Base-by-base conservation (phyloP, 495 filamentous ascomycete species). In the Endocarpon pusillum region DNA sequence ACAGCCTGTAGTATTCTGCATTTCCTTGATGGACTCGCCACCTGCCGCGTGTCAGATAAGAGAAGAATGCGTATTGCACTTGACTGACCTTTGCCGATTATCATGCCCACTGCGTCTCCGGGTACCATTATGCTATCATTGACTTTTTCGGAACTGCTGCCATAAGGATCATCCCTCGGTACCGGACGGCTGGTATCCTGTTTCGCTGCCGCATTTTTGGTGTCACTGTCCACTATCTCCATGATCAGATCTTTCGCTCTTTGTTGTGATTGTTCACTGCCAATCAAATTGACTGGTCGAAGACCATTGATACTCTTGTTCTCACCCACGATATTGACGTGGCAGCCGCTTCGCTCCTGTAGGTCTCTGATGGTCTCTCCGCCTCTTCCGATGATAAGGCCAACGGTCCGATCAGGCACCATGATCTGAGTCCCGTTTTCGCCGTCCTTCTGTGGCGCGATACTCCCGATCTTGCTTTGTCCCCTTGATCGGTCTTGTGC, bases 241-340 rank as follows among this genome's bases (percentile, higher is more conserved):
- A 84, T 66, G 33, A 89, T 89, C 15, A 85, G 54, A 28, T 82
- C 71, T 48, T 82, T 82, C 7, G 81, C 81, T 29, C 66, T 57
- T 3, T 64, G 64, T 16, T 79, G 69, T 18, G 81, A 71, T 29
- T 67, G 61, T 16, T 66, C 61, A 8, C 67, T 67, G 20, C 81
- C 81, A 39, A 89, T 86, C 16, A 89, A 66, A 44, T 89, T 87
- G 30, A 89, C 78, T 20, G 81, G 81, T 7, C 81, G 71, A 24
- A 86, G 62, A 16, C 81, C 81, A 43, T 85, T 82, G 19, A 85
- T 64, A 48, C 77, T 84, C 59, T 86, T 84, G 34, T 78, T 75
- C 52, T 89, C 81, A 29, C 76, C 76, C 2, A 87, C 77, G 40
- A 89, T 87, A 52, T 89, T 89, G 38, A 89, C 80, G 53, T 89